A percentile compares a stretch with the other conserved stretches of the same genome.
Conservation (phyloP, 2,329 filamentous ascomycete genomes). For the Fusarium coffeatum region DNA sequence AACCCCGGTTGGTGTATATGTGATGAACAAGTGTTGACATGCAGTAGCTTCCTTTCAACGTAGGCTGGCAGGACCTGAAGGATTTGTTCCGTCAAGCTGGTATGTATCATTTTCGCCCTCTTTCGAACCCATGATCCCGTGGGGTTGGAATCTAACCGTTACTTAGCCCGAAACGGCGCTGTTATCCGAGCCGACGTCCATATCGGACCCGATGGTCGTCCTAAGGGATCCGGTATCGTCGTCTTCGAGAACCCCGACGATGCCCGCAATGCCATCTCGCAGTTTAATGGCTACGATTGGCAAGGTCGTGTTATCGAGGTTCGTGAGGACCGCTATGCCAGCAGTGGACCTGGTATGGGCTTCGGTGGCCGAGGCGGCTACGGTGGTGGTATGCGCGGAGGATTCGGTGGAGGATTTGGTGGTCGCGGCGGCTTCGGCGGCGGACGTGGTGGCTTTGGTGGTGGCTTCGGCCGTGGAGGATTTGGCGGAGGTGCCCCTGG, state of each 20-base stretch:
- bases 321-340: slow-evolving; percentile 93
- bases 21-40: slow-evolving; percentile 34
- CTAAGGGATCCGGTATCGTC: slow-evolving; percentile 97
- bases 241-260: slow-evolving; percentile 96
- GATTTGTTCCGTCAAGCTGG: slow-evolving; percentile 98
- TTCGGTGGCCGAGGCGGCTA: slow-evolving; percentile 69
- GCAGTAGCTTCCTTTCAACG: slow-evolving; percentile 89
- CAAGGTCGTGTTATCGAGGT: slow-evolving; percentile 94
- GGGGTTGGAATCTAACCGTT: slow-evolving; percentile 19
- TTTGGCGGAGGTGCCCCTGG: slow-evolving; percentile 59
- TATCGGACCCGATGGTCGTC: slow-evolving; percentile 87
- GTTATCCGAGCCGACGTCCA: slow-evolving; percentile 97
- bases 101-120: slow-evolving; percentile 62
- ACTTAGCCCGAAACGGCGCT: slow-evolving; percentile 70
- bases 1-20: slow-evolving; percentile 20
- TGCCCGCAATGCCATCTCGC: slow-evolving; percentile 93
- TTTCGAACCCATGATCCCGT: neutral
- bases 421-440: slow-evolving; percentile 63
- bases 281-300: slow-evolving; percentile 99
- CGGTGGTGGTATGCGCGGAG: slow-evolving; percentile 68
- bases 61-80: slow-evolving; percentile 99
- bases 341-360: slow-evolving; percentile 65
- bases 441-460: slow-evolving; percentile 57
- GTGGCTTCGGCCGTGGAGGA: slow-evolving; percentile 59
- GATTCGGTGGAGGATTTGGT: slow-evolving; percentile 66